Base-by-base conservation (phyloP, 441 rosid species). In the Brassica balearica region DNA sequence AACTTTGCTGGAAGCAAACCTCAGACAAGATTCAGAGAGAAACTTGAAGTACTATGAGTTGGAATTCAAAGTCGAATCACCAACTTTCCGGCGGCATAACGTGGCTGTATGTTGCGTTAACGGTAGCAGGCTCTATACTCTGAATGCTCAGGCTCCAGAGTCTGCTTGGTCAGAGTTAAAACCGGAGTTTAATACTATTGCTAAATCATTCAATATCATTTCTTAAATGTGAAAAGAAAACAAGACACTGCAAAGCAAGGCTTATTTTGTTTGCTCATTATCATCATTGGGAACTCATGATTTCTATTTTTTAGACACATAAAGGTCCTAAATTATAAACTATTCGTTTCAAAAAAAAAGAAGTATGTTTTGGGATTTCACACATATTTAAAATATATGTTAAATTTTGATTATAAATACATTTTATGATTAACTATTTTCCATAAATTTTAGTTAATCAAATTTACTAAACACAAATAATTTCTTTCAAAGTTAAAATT, bases 91-190 rank as follows among this genome's bases (percentile, higher is more conserved):
- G 32, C 80, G 94, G 62, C 95, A 91, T 63, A 95, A 93, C 23
- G 71, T 92, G 0, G 96, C 99, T 0, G 83, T 90, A 23, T 91
- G 95, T 43, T 93, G 95, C 60, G 85, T 84, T 62, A 78, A 59
- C 0, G 38, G 77, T n/a, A 97, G 97, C 4, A 77, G 80, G 78
- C 80, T 95, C 14, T 92, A 88, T 48, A 89, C 97, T 8, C 74
- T 95, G 15, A 92, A 95, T 67, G 92, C 94, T 68, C 96, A 88
- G 63, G 85, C 95, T n/a, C 90, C 96, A 6, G 98, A 92, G 68
- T 86, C 89, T 0, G 81, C 78, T 70, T 95, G 98, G 98, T 85
- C 88, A 8, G 72, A 83, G 25, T 79, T 88, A 48, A 73, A 79
- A 77, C 48, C 79, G 23, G 87, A 87, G 67, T 86, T 91, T 51